Evolutionary conservation across 2,329 filamentous ascomycete genomes (phyloP), one percentile per base, ranked within the genome.

Genomic region (Sporothrix luriei): DNA sequence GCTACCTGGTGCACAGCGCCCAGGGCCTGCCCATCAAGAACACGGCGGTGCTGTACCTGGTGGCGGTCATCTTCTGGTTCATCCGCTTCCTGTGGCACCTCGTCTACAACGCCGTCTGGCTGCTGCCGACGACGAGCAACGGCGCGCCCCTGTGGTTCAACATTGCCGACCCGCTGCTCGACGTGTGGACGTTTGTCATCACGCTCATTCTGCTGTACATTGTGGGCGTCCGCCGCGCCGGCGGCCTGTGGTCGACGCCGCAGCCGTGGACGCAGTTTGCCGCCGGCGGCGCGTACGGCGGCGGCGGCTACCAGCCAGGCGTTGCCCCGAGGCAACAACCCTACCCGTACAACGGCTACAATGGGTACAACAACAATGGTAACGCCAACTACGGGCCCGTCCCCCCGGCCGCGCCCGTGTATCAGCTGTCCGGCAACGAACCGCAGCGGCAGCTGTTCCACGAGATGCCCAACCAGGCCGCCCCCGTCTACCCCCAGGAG

Each of bases 1-100:
- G 21, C 26, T 10, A 11, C 46, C 13, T 54, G 6, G 49, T 54
- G 29, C 21, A 26, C 67, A 33, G 40, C 46, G n/a, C 55, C n/a
- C 55, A 40, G 14, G 46, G 67, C 38, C 43, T 43, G 13, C 24
- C 40, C 26, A 29, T 43, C 40, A 29, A 46, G 21, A 40, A 52
- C 13, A 70, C 72, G 5, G 65, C 81, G 75, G 16, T 78, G 75
- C 13, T 79, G 75, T 62, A 78, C 75, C 29, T 81, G 73, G 21
- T 78, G 75, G 61, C 78, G 73, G 64, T 78, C 73, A n/a, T 77
- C 71, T 69, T 78, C 54, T 66, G 76, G 72, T 72, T 78, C 75
- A 16, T 78, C 75, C 73, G 74, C 24, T 71, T 61, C 38, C 40
- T 70, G 13, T 74, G 71, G 68, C 21, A 11, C 6, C 67, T 77